Evolutionary conservation across 2,329 filamentous ascomycete species (phyloP).

Genomic region (Fusarium subglutinans): DNA sequence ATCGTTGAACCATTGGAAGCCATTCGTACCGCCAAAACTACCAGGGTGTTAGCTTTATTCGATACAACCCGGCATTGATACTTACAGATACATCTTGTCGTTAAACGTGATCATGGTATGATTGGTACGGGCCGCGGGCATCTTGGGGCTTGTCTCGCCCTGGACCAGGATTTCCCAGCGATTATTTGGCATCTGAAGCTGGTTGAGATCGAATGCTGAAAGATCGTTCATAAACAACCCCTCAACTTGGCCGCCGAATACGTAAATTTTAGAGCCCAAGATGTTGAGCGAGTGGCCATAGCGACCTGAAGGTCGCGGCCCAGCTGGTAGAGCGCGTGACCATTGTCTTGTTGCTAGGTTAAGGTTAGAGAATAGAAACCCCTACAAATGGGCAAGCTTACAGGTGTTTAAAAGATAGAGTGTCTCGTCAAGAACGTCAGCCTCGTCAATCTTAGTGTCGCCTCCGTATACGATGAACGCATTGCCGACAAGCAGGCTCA

Average conservation of each 20-base stretch:
- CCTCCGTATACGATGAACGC: conserved; percentile 99
- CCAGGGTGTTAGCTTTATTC: conserved; percentile 14
- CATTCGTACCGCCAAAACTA: conserved; percentile 97
- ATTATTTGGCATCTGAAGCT: conserved; percentile 88
- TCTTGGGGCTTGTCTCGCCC: conserved; percentile 62
- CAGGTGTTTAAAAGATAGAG: conserved; percentile 97
- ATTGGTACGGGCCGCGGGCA: conserved; percentile 92
- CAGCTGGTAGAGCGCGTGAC: conserved; percentile 91
- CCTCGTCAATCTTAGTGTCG: conserved; percentile 96
- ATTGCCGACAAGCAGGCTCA: conserved; percentile 94
- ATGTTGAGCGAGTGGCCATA: conserved; percentile 98
- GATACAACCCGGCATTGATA: conserved; percentile 31
- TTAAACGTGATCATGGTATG: conserved; percentile 92
- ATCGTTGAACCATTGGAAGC: conserved; percentile 97
- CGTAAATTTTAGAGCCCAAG: conserved; percentile 93
- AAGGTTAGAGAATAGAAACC: conserved; percentile 28
- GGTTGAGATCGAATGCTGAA: conserved; percentile 93
- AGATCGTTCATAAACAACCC: conserved; percentile 98
- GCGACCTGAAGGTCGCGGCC: conserved; percentile 84
- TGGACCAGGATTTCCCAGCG: conserved; percentile 92
- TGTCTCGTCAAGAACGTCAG: conserved; percentile 91
- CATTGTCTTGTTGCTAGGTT: conserved; percentile 90
- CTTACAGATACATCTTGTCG: conserved; percentile 92
- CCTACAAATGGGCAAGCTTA: conserved; percentile 59
- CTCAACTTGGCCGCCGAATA: conserved; percentile 97